Percentiles rank a stretch among this genome's conserved stretches.
Evolutionary conservation across 1,284 basidiomycete genomes (phyloP).

Genomic region (Fomitopsis palustris): DNA sequence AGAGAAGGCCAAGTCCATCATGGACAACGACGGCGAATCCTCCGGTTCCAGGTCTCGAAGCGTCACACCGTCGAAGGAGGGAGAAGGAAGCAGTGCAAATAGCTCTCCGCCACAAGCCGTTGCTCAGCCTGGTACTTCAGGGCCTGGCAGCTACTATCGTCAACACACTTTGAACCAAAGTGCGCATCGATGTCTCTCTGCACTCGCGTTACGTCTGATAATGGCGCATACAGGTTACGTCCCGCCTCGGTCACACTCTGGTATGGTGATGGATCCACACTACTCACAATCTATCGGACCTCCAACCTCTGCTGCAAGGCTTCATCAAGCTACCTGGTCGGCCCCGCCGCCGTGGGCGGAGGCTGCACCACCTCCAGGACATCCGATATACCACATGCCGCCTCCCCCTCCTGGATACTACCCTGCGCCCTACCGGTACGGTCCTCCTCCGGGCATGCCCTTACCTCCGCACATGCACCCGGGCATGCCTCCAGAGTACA

Average conservation of each 20-base stretch:
- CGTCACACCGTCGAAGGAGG: slow-evolving; percentile 42
- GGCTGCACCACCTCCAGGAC: slow-evolving; percentile 13
- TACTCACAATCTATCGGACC: slow-evolving; percentile 39
- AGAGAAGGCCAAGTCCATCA: slow-evolving; percentile 22
- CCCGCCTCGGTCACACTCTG: slow-evolving; percentile 20
- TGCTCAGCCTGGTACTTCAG: slow-evolving; percentile 24
- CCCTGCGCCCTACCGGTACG: background rate
- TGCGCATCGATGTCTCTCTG: slow-evolving; percentile 10
- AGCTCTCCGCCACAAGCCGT: slow-evolving; percentile 21
- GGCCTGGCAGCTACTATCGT: slow-evolving; percentile 53
- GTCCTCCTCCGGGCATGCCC: slow-evolving; percentile 19
- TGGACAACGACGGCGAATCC: slow-evolving; percentile 34
- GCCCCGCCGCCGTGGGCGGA: slow-evolving; percentile 30
- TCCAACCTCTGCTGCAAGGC: slow-evolving; percentile 50
- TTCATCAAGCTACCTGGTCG: slow-evolving; percentile 38
- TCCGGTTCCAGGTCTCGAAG: slow-evolving; percentile 47
- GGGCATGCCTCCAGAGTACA: slow-evolving; percentile 20
- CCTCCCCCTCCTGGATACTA: slow-evolving; percentile 11
- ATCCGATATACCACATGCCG: slow-evolving; percentile 10
- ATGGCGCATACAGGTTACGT: slow-evolving; percentile 14
- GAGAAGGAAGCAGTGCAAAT: slow-evolving; percentile 34
- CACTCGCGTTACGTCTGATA: background rate
- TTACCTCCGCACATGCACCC: slow-evolving; percentile 24
- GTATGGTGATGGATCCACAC: slow-evolving; percentile 28
- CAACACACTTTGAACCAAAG: slow-evolving; percentile 49